Evolutionary conservation across 192 early-diverging fungal genomes (phyloP), one percentile per base, ranked within the genome.

Genomic region (Backusella sp.): DNA sequence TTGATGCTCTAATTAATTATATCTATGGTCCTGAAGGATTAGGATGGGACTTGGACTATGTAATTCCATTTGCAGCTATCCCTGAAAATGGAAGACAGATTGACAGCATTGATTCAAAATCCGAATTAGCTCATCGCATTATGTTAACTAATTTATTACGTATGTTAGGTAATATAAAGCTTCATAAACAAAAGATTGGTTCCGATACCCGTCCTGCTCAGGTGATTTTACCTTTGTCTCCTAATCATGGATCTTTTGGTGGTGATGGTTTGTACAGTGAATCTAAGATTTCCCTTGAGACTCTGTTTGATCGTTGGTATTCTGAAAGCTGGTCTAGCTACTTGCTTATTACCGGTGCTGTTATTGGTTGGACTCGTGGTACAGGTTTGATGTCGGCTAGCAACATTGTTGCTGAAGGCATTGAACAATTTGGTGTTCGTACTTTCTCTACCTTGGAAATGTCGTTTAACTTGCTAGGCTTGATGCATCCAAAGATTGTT

Each of bases 281-380:
- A 81, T 94, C 95, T 71, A 98, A 98, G 90, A 90, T 97, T 78
- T 92, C 89, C 21, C 89, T 98, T 36, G 97, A 98, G 83, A 96
- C 95, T 39, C 81, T 97, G 74, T 85, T 98, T 74, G 92, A 93
- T 88, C 89, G 95, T 70, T 98, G 94, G 94, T 87, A 93, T 67
- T 90, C 95, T 41, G 97, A 98, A 84, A 86, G 82, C 49, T 98
- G 97, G 97, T 86, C 91, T 66, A 83, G 86, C 62, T 97, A 97
- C 86, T 79, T 98, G 68, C 88, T 92, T 39, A 91, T 98, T 53
- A 87, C 94, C 65, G 97, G 96, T 70, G 94, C 96, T 37, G 94
- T 95, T 28, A 98, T 98, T 83, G 97, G 97, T 15, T 98, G 97
- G 97, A 98, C 97, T 53, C 92, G 97, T 81, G 95, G 97, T 70